Percentiles rank a stretch among this genome's conserved stretches.
These are phyloP conservation scores for Lasiosphaeriaceae sp. DNA, from an alignment of 495 filamentous ascomycete genomes.

Conservation along the genomic window DNA sequence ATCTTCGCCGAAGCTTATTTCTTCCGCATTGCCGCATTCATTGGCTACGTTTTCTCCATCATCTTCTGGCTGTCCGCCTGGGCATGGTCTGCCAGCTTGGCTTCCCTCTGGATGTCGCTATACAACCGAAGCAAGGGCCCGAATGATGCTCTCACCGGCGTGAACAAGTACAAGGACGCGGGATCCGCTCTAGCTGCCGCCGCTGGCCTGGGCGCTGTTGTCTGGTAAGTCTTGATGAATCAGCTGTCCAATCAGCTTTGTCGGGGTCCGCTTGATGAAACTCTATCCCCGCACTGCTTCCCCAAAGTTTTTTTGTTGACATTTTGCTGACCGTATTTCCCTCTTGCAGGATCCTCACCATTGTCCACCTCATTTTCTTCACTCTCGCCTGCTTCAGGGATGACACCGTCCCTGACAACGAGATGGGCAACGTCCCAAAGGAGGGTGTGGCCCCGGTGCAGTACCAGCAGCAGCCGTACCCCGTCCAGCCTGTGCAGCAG, in stretches of 20 bases:
- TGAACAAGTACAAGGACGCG: slow-evolving; percentile 11
- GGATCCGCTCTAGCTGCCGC: slow-evolving; percentile 30
- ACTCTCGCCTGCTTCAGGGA: slow-evolving; percentile 23
- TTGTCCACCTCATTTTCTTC: slow-evolving; percentile 35
- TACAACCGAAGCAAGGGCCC: too few relatives aligned
- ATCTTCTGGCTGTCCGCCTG: slow-evolving; percentile 43
- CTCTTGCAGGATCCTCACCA: slow-evolving; percentile 28
- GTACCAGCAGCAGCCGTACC: slow-evolving; percentile 9
- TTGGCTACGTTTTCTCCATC: slow-evolving; percentile 28
- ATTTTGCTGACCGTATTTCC: not conserved
- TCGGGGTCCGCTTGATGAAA: not conserved
- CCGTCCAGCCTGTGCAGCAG: slow-evolving; percentile 11
- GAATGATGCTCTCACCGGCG: not conserved
- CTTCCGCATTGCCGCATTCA: slow-evolving; percentile 30
- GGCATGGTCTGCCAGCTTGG: slow-evolving; percentile 36
- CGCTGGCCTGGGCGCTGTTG: slow-evolving; percentile 37
- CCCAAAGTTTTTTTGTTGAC: not conserved
- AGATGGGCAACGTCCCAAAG: slow-evolving; percentile 33
- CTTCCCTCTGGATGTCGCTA: slow-evolving; percentile 19
- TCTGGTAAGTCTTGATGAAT: slow-evolving; percentile 25
- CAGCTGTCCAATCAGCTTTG: not conserved
- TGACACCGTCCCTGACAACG: slow-evolving; percentile 9
- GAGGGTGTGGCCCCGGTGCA: not conserved
- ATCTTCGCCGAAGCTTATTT: slow-evolving; percentile 21
- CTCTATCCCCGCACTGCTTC: not conserved